phyloP scores from a whole-genome alignment of 2,329 filamentous ascomycete species.

The Colletotrichum liriopes region DNA sequence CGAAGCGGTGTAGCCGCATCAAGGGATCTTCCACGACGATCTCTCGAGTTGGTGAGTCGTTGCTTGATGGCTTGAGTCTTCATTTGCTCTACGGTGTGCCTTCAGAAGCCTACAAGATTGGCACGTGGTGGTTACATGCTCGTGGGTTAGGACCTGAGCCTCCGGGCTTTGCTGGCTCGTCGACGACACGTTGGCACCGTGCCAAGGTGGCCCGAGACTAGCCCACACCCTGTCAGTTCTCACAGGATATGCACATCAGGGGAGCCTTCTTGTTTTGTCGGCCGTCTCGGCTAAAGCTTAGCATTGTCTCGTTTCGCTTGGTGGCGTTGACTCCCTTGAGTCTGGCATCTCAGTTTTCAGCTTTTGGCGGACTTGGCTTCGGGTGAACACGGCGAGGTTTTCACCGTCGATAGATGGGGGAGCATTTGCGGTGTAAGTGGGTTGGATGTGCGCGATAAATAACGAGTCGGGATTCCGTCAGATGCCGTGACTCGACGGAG shows the following conservation, averaged over 20 bases:
- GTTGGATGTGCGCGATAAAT: not conserved
- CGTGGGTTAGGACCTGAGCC: too few species aligned
- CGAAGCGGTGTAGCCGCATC: not conserved
- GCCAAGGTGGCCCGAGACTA: not conserved
- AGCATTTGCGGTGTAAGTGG: not conserved
- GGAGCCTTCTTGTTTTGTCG: not conserved
- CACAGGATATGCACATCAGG: not conserved
- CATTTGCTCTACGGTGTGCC: not conserved
- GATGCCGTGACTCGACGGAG: not conserved
- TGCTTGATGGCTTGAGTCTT: not conserved
- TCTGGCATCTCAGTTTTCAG: not conserved
- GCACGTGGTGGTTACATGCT: conserved; percentile 6
- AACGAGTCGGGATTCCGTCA: not conserved
- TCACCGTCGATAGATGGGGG: not conserved
- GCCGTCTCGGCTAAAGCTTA: conserved; percentile 17
- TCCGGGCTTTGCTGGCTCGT: not conserved
- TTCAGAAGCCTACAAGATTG: not conserved
- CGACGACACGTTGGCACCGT: not conserved
- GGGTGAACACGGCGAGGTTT: conserved; percentile 7
- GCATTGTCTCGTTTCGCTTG: not conserved
- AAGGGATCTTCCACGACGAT: not conserved
- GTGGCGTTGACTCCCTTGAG: not conserved
- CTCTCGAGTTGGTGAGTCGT: not conserved
- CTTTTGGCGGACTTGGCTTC: not conserved
- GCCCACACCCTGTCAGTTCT: not conserved